Base-by-base conservation (phyloP, 1,139 yeast species). In the Meyerozyma sp. region DNA sequence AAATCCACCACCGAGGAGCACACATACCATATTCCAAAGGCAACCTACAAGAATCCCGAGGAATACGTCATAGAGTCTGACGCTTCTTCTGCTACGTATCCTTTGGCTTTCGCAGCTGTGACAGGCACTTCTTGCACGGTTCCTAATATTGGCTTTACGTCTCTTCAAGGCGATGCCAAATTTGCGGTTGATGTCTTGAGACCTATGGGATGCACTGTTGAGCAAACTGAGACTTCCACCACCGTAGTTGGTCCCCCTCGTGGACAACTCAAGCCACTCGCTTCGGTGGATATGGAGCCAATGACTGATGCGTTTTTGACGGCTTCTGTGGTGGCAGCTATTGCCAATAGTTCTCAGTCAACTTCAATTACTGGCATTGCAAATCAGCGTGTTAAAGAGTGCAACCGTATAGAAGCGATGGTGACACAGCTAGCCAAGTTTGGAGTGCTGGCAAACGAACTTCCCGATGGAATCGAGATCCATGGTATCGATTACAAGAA, bases 231-330 rank as follows among this genome's bases (percentile, higher is more conserved):
- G 1, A 79, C 84, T 2, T 82, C 95, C 2, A 93, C 98, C 1
- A 89, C 97, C 1, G 98, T 94, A 4, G 81, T 84, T 39, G 98
- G 98, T 36, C 96, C 97, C 8, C 73, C 84, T 27, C 65, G 68
- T 35, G 94, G 95, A 11, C 54, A 66, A 3, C 73, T 93, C 52
- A 77, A 73, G 55, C 89, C 96, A 10, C 70, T 93, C 50, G 70
- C 81, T 11, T 79, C 74, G 50, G 84, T 93, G 46, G 97, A 94
- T 62, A 94, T 93, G 98, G 98, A 93, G 65, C 98, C 98, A 44
- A 93, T 93, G 98, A 93, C 99, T 0, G 99, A 93, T 66, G 98
- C 98, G 0, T 93, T 93, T 62, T 75, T 93, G 59, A 93, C 98
- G 18, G 98, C 98, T 1, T 81, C 96, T 40, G 97, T 94, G 16